Conservation (phyloP, 306 rosid species). For the Chamaecrista fasciculata region DNA sequence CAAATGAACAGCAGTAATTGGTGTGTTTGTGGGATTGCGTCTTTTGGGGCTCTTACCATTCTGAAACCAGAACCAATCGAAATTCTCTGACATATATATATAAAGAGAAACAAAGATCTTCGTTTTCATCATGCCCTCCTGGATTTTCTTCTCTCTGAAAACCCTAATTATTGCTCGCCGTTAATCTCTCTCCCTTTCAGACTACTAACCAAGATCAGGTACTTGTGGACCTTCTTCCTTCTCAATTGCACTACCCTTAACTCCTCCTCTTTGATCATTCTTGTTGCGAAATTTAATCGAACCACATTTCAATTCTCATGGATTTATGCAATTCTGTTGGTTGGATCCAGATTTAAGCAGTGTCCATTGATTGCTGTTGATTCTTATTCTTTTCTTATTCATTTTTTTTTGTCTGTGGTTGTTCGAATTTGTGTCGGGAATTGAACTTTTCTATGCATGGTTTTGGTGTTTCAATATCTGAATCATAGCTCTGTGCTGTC, state of each 20-base stretch:
- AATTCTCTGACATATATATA: slow-evolving; percentile 21
- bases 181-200: slow-evolving; percentile 25
- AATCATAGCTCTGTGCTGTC: slow-evolving; percentile 26
- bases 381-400: slow-evolving; percentile 30
- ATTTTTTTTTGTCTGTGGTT: slow-evolving; percentile 32
- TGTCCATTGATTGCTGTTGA: slow-evolving; percentile 12
- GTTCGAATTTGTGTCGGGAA: slow-evolving; percentile 22
- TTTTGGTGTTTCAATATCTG: slow-evolving; percentile 28
- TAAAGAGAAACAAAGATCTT: slow-evolving; percentile 25
- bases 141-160: slow-evolving; percentile 49
- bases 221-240: slow-evolving; percentile 25
- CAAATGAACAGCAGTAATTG: slow-evolving; percentile 25
- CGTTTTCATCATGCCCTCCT: slow-evolving; percentile 43
- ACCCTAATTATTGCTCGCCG: slow-evolving; percentile 66
- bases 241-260: slow-evolving; percentile 2
- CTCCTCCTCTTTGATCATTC: not conserved
- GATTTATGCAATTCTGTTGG: slow-evolving; percentile 37
- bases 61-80: slow-evolving; percentile 45
- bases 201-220: slow-evolving; percentile 57
- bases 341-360: slow-evolving; percentile 34
- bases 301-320: slow-evolving; percentile 23
- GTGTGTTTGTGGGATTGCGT: slow-evolving; percentile 35
- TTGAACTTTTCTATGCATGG: slow-evolving; percentile 27
- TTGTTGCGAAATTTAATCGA: slow-evolving; percentile 11
- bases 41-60: slow-evolving; percentile 36